Base-by-base conservation (phyloP, 176 grass and related monocot genomes). In the Echinochloa phyllopogon region DNA sequence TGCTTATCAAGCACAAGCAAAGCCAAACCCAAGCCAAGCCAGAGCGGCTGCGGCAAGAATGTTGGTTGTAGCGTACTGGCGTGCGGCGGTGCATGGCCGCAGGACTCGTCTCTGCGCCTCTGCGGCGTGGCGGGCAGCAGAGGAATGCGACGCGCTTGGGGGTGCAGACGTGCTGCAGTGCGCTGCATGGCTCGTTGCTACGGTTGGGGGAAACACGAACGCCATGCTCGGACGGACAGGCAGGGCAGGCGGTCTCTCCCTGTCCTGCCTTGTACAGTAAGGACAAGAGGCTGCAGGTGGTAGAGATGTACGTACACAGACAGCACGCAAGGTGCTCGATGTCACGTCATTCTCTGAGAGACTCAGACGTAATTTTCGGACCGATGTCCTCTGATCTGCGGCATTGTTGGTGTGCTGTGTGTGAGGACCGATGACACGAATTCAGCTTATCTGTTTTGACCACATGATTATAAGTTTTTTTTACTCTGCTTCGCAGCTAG, bases 11-110 rank as follows among this genome's bases (percentile, higher is more conserved):
- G 12, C 43, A 44, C 42, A 37, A 16, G 13, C 7, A 53, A 53
- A 18, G 51, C 51, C 51, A 53, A 18, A 6, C 1, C 17, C 14
- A 25, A 4, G 57, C 55, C 17, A 68, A 67, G 42, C 20, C 1
- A 38, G 3, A 25, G 59, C 66, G 8, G 64, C 36, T 20, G 41
- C 41, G 42, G 68, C 33, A 25, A 47, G 67, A 70, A 70, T 70
- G 67, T 70, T 44, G 66, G 67, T 70, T 44, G 66, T 69, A 42
- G 65, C 66, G 66, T 43, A 43, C 66, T 24, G 67, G 67, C 67
- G 68, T 71, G 68, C 63, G 8, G 27, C 63, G 63, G 63, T 39
- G 63, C 33, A 65, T 65, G 63, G 63, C 63, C 17, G 16, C 51
- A 24, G 57, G 3, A 60, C 24, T 23, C 57, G n/a, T 10, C 20